Evolutionary conservation across 2,329 filamentous ascomycete species (phyloP).

Genomic region (Xylariaceae sp.): DNA sequence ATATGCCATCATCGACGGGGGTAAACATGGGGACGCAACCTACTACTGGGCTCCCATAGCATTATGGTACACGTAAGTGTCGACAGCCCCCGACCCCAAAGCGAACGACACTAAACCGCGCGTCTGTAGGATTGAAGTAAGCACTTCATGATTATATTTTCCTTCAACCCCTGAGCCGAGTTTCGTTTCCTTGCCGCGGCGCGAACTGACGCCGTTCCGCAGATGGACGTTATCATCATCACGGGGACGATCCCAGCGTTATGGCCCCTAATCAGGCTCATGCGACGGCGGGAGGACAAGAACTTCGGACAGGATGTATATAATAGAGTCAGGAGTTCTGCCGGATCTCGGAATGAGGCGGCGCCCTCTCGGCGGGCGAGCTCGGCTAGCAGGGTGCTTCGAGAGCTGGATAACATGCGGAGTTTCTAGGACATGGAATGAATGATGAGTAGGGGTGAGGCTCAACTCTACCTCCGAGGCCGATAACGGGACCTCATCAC

Average conservation of each 20-base stretch:
- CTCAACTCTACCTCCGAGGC: too few relatives aligned
- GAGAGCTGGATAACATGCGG: slow-evolving; percentile 10
- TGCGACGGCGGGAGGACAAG: background rate
- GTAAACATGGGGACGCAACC: slow-evolving; percentile 2
- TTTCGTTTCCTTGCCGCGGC: background rate
- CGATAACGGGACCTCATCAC: too few relatives aligned
- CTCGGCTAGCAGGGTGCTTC: slow-evolving; percentile 5
- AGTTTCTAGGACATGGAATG: slow-evolving; percentile 8
- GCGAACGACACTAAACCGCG: background rate
- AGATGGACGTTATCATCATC: slow-evolving; percentile 18
- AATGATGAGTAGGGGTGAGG: background rate
- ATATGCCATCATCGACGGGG: slow-evolving; percentile 3
- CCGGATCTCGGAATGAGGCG: background rate
- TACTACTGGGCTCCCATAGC: slow-evolving; percentile 11
- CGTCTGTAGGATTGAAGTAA: slow-evolving; percentile 8
- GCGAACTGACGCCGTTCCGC: background rate
- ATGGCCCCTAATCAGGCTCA: slow-evolving; percentile 7
- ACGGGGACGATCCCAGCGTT: slow-evolving; percentile 12
- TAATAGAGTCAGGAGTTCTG: background rate
- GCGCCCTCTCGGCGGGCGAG: background rate
- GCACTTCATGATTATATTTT: background rate
- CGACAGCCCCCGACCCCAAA: background rate
- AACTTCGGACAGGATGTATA: background rate
- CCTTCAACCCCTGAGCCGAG: background rate
- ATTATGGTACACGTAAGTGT: slow-evolving; percentile 14